phyloP scores from a whole-genome alignment of 805 yeast genomes.

The Candida anglica region DNA sequence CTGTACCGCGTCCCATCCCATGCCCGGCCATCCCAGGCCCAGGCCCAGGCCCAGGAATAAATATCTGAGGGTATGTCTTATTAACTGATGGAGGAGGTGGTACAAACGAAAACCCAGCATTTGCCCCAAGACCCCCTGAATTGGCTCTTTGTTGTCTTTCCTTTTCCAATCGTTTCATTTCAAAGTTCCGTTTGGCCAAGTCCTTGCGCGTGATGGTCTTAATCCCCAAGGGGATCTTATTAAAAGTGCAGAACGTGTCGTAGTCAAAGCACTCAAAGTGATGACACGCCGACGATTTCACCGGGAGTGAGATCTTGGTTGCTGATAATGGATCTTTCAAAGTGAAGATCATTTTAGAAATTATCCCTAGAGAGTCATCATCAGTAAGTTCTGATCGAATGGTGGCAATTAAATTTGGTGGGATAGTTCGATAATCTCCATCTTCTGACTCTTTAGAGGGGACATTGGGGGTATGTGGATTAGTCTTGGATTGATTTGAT shows the following conservation, averaged over 20 bases:
- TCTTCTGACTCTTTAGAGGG: too few relatives aligned
- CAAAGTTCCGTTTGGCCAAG: constrained; percentile 22
- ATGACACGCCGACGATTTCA: constrained; percentile 31
- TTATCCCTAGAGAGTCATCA: constrained; percentile 24
- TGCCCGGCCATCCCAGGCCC: not conserved
- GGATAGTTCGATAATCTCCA: constrained; percentile 3
- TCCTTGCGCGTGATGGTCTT: constrained; percentile 18
- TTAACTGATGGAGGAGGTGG: not conserved
- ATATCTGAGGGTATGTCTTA: not conserved
- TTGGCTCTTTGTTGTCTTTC: not conserved
- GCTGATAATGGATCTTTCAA: constrained; percentile 39
- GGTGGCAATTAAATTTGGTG: constrained; percentile 1
- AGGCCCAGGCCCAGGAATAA: not conserved
- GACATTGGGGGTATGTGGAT: too few relatives aligned
- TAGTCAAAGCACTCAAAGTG: constrained; percentile 45
- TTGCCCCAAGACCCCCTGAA: not conserved
- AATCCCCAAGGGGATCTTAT: constrained; percentile 28
- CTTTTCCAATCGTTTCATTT: constrained; percentile 7
- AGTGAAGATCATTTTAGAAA: constrained; percentile 34
- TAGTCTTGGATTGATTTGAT: too few relatives aligned
- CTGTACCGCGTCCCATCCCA: constrained; percentile 1
- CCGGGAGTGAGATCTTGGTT: constrained; percentile 34
- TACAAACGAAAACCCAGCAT: not conserved
- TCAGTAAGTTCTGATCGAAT: constrained; percentile 2
- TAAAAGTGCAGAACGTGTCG: constrained; percentile 36